Conservation (phyloP, 208 protist species). For the Leishmania tropica region DNA sequence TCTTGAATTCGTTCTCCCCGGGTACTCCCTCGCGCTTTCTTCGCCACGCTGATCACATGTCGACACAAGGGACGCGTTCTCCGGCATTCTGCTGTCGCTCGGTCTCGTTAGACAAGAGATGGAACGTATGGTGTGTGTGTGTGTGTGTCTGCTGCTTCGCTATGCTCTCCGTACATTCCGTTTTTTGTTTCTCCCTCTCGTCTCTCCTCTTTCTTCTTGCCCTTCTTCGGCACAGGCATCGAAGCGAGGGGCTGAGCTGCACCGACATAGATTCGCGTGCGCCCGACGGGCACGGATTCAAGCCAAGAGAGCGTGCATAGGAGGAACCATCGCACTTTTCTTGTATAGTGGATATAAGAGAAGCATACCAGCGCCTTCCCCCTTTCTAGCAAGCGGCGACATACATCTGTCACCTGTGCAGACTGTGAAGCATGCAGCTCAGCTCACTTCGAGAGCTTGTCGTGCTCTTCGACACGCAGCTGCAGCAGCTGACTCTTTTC, state of each 20-base stretch:
- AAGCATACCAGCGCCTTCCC: neutral
- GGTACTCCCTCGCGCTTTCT: neutral
- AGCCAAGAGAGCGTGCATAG: neutral
- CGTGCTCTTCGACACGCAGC: constrained; percentile 27
- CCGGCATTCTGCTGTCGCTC: neutral
- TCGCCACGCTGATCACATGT: neutral
- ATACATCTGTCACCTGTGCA: too few relatives aligned
- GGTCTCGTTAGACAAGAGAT: neutral
- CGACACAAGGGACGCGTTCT: neutral
- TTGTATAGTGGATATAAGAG: neutral
- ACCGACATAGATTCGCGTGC: neutral
- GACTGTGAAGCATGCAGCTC: neutral
- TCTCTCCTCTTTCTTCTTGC: neutral
- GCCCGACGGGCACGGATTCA: neutral
- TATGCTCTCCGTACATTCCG: neutral
- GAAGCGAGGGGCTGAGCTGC: neutral
- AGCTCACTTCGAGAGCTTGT: constrained; percentile 23
- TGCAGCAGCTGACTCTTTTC: constrained; percentile 36
- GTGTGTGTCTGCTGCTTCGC: neutral
- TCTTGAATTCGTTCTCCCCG: neutral
- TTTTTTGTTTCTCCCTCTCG: neutral
- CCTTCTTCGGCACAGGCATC: neutral
- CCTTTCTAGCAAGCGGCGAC: neutral
- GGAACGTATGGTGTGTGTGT: neutral
- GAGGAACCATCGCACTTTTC: neutral